A percentile compares a stretch with the other conserved stretches of the same genome.
Evolutionary conservation across 176 grass and related monocot genomes (phyloP).

Genomic region (Neostapfia colusana): DNA sequence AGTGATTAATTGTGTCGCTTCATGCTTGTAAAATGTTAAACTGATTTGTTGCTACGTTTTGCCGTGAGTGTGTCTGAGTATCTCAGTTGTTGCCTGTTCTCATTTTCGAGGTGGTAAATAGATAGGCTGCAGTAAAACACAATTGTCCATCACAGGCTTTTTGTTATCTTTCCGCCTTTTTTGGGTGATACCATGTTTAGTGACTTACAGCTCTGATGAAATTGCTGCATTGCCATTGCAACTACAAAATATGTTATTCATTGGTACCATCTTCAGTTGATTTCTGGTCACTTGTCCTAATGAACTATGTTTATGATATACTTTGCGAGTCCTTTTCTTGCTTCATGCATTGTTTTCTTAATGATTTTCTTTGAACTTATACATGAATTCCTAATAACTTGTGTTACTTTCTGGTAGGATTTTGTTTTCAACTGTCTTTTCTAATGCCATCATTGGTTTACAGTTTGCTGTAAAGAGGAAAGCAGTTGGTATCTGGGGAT

Average conservation of each 20-base stretch:
- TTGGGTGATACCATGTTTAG: background rate
- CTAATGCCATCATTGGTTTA: background rate
- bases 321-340: too few relatives aligned
- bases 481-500: constrained; percentile 83
- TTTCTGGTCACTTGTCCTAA: background rate
- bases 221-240: background rate
- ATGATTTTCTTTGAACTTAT: background rate
- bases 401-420: background rate
- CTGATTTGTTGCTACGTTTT: background rate
- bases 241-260: background rate
- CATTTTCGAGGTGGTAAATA: background rate
- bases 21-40: background rate
- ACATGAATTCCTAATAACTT: background rate
- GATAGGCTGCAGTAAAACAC: background rate
- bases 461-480: constrained; percentile 90
- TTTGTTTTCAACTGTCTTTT: background rate
- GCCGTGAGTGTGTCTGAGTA: background rate
- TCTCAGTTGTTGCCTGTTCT: background rate
- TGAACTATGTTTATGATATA: background rate
- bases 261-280: background rate
- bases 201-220: background rate
- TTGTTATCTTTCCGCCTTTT: background rate
- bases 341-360: too few relatives aligned
- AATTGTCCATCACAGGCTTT: background rate
- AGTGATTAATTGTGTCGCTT: background rate